phyloP scores from a whole-genome alignment of 345 rosid genomes.

The Lepidium sativum region DNA sequence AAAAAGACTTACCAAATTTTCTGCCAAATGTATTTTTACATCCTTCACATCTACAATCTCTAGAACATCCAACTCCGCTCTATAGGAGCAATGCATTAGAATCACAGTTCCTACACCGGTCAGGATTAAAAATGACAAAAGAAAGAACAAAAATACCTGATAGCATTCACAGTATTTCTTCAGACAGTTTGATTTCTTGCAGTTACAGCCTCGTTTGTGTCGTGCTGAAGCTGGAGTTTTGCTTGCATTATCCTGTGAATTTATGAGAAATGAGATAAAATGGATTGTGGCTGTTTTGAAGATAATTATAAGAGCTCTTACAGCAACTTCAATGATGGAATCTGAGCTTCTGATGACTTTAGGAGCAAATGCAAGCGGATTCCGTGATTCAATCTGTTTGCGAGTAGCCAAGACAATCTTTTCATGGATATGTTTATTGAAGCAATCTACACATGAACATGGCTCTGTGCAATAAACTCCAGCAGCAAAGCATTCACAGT shows the following conservation, averaged over 20 bases:
- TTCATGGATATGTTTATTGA: slow-evolving; percentile 77
- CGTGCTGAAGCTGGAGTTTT: slow-evolving; percentile 87
- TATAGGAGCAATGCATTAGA: slow-evolving; percentile 13
- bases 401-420: slow-evolving; percentile 82
- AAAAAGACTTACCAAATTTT: slow-evolving; percentile 53
- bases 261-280: not conserved
- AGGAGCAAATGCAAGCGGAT: slow-evolving; percentile 94
- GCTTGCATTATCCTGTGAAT: slow-evolving; percentile 31
- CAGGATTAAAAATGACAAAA: no score
- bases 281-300: not conserved
- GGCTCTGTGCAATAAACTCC: slow-evolving; percentile 87
- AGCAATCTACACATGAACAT: slow-evolving; percentile 83
- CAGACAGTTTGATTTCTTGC: slow-evolving; percentile 84
- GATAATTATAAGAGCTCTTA: not conserved
- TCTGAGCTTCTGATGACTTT: slow-evolving; percentile 66
- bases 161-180: slow-evolving; percentile 98
- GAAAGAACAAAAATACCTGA: slow-evolving; percentile 41
- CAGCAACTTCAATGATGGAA: slow-evolving; percentile 45
- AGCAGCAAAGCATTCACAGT: slow-evolving; percentile 93
- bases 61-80: slow-evolving; percentile 92
- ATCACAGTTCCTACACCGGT: not conserved
- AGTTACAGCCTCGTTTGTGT: slow-evolving; percentile 93
- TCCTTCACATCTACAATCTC: slow-evolving; percentile 83
- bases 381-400: slow-evolving; percentile 83
- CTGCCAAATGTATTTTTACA: slow-evolving; percentile 82